These are phyloP conservation scores for Fusarium chaquense DNA, from an alignment of 2,329 filamentous ascomycete genomes.

Conservation along the genomic window DNA sequence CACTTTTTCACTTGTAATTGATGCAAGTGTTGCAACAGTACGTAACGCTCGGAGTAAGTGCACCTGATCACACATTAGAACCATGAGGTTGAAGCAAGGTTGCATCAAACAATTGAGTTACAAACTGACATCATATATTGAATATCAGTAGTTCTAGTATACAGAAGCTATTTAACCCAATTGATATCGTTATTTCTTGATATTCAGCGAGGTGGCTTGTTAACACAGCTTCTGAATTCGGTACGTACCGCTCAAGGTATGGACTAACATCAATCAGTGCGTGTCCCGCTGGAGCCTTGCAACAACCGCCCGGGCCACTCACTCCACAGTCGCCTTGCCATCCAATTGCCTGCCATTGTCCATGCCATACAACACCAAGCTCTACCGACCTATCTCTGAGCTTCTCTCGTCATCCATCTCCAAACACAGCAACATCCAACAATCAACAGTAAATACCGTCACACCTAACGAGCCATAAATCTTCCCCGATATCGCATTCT, in stretches of 20 bases:
- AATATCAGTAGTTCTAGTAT: not conserved
- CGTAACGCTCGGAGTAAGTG: not conserved
- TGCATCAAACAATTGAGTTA: not conserved
- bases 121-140: not conserved
- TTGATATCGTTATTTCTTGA: not conserved
- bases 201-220: not conserved
- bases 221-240: not conserved
- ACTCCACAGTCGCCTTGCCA: slow-evolving; percentile 42
- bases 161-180: not conserved
- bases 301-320: slow-evolving; percentile 28
- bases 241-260: slow-evolving; percentile 4
- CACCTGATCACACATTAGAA: not conserved
- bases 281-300: slow-evolving; percentile 52
- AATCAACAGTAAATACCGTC: slow-evolving; percentile 7
- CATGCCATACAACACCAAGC: slow-evolving; percentile 39
- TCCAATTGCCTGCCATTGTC: slow-evolving; percentile 31
- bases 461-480: not conserved
- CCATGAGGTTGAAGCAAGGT: not conserved
- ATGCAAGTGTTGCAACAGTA: not conserved
- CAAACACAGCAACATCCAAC: slow-evolving; percentile 26
- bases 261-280: slow-evolving; percentile 36
- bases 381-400: slow-evolving; percentile 38
- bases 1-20: not conserved
- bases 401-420: slow-evolving; percentile 46
- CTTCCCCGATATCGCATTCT: not conserved